Evolutionary conservation across 129 eudicot genomes (phyloP).

Genomic region (Pittosporum tobira): DNA sequence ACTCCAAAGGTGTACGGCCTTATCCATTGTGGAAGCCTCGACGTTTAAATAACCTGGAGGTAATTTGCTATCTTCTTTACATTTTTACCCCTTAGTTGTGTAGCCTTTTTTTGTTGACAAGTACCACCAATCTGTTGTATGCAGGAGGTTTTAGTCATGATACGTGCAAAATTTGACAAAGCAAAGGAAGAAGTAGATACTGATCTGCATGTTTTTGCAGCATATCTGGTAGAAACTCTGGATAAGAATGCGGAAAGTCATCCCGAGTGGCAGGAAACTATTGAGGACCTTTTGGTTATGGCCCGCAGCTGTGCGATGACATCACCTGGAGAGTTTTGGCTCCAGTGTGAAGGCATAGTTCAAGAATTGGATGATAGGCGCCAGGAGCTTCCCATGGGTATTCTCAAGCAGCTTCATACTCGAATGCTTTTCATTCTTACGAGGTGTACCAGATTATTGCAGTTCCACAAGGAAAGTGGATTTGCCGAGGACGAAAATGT

Average conservation of each 20-base stretch:
- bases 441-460: conserved; percentile 82
- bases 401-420: conserved; percentile 87
- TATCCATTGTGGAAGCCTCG: conserved; percentile 96
- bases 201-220: conserved; percentile 86
- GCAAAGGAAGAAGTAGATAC: conserved; percentile 98
- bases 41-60: conserved; percentile 83
- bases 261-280: conserved; percentile 96
- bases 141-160: conserved; percentile 88
- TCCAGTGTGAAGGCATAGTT: conserved; percentile 97
- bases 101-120: conserved; percentile 5
- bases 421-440: conserved; percentile 99
- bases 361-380: conserved; percentile 94
- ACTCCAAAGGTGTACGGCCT: conserved; percentile 97
- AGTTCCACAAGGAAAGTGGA: conserved; percentile 95
- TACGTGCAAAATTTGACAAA: conserved; percentile 79
- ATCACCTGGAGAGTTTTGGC: conserved; percentile 93
- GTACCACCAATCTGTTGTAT: conserved; percentile 9
- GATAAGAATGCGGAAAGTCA: conserved; percentile 86
- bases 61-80: conserved; percentile 13
- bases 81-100: not conserved
- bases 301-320: conserved; percentile 94
- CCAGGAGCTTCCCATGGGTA: conserved; percentile 90
- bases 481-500: conserved; percentile 84
- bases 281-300: conserved; percentile 80
- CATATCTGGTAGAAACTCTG: conserved; percentile 70